phyloP scores from a whole-genome alignment of 345 rosid genomes.

The Pugionium cornutum region DNA sequence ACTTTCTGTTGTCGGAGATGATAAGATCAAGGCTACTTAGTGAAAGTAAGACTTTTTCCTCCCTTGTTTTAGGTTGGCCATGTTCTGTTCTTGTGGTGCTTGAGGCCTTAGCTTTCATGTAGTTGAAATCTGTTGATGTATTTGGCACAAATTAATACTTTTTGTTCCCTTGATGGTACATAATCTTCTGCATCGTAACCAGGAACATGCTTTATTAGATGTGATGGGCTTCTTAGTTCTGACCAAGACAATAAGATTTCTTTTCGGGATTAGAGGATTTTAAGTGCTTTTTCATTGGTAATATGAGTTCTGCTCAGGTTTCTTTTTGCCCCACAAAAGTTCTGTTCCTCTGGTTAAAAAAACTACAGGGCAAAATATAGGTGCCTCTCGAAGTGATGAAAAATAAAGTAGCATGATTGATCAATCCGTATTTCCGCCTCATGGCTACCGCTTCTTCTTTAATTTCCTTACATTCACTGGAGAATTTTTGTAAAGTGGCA shows the following conservation, averaged over 20 bases:
- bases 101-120: constrained; percentile 37
- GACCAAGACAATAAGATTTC: not conserved
- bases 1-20: constrained; percentile 78
- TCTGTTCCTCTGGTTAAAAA: constrained; percentile 7
- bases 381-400: not conserved
- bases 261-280: not conserved
- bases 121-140: constrained; percentile 39
- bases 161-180: constrained; percentile 10
- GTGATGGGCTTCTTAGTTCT: constrained; percentile 21
- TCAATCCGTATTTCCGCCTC: not conserved
- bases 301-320: not conserved
- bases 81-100: constrained; percentile 31
- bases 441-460: constrained; percentile 3
- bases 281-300: not conserved
- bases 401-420: constrained; percentile 10
- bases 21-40: constrained; percentile 77
- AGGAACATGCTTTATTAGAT: constrained; percentile 10
- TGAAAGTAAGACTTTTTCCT: constrained; percentile 46
- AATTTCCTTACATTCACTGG: constrained; percentile 12
- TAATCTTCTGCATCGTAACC: constrained; percentile 20
- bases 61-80: constrained; percentile 26
- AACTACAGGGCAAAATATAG: not conserved
- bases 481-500: constrained; percentile 2
- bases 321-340: constrained; percentile 16
- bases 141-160: constrained; percentile 2